phyloP scores from a whole-genome alignment of 768 basidiomycete species.

The Crepidotus variabilis region DNA sequence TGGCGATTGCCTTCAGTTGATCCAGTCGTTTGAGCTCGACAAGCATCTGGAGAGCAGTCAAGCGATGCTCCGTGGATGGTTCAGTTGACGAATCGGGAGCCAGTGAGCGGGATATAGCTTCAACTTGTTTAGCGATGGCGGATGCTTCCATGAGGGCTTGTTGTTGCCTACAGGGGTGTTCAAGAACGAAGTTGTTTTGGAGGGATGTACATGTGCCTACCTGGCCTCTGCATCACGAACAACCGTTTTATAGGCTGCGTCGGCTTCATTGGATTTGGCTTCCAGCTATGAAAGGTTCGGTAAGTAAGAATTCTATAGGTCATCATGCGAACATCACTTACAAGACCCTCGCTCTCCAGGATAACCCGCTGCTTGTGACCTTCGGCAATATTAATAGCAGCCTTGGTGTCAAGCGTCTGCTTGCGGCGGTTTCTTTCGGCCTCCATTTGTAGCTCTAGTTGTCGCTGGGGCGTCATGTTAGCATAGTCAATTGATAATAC shows the following conservation, averaged over 20 bases:
- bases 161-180: constrained; percentile 25
- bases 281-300: constrained; percentile 27
- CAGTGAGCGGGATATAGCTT: constrained; percentile 39
- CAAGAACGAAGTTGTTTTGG: neutral
- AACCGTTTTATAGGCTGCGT: constrained; percentile 46
- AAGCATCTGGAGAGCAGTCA: constrained; percentile 36
- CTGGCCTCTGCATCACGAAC: constrained; percentile 50
- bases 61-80: constrained; percentile 29
- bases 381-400: constrained; percentile 55
- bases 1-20: constrained; percentile 49
- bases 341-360: constrained; percentile 51
- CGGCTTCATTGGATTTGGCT: constrained; percentile 52
- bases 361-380: constrained; percentile 55
- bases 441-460: constrained; percentile 59
- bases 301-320: neutral
- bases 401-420: constrained; percentile 54
- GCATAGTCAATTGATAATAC: neutral
- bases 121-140: constrained; percentile 47
- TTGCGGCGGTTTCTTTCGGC: constrained; percentile 54
- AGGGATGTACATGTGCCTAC: constrained; percentile 12
- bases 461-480: constrained; percentile 29
- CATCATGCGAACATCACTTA: constrained; percentile 17
- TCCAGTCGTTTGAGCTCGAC: constrained; percentile 48
- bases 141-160: constrained; percentile 42
- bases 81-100: constrained; percentile 24